Percentiles rank a stretch among this genome's conserved stretches.
These are phyloP conservation scores for Penicillium janthinellum DNA, from an alignment of 2,329 filamentous ascomycete genomes.

Conservation along the genomic window DNA sequence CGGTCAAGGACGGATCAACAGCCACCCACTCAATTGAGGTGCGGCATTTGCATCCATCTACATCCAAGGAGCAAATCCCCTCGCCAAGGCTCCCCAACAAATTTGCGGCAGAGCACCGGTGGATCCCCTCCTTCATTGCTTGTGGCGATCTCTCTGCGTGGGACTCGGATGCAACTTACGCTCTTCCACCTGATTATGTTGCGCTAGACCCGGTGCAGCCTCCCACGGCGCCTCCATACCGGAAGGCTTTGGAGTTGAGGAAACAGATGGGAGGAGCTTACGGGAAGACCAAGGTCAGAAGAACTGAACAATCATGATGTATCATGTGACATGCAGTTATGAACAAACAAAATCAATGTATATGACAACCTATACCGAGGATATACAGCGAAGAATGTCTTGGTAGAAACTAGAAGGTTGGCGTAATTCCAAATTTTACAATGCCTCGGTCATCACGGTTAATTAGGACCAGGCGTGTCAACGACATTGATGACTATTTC, in stretches of 20 bases:
- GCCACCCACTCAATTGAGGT: conserved; percentile 26
- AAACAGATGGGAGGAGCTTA: conserved; percentile 75
- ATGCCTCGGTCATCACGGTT: too few relatives aligned
- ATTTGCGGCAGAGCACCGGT: conserved; percentile 57
- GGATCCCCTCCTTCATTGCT: conserved; percentile 96
- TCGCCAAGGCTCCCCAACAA: conserved; percentile 27
- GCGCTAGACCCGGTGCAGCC: conserved; percentile 91
- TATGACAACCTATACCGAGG: conserved; percentile 14
- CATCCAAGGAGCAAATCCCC: conserved; percentile 16
- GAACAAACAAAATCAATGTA: conserved; percentile 6
- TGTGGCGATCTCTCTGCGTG: conserved; percentile 94
- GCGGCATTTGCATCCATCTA: conserved; percentile 44
- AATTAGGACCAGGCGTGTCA: too few relatives aligned
- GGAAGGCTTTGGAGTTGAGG: conserved; percentile 81
- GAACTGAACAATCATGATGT: conserved; percentile 28
- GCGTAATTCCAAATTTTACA: background rate
- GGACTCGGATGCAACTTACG: conserved; percentile 93
- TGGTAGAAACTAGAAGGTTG: too few relatives aligned
- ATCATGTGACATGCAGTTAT: conserved; percentile 1
- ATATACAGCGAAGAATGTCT: conserved; percentile 6
- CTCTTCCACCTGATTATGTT: conserved; percentile 80
- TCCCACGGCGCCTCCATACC: conserved; percentile 94
- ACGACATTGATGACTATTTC: too few relatives aligned
- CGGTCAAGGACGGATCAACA: background rate
- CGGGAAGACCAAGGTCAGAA: conserved; percentile 63